Percentiles rank a stretch among this genome's conserved stretches.
Conservation (phyloP, 1,139 yeast genomes). For the Spencermartinsiella ligniputridi region DNA sequence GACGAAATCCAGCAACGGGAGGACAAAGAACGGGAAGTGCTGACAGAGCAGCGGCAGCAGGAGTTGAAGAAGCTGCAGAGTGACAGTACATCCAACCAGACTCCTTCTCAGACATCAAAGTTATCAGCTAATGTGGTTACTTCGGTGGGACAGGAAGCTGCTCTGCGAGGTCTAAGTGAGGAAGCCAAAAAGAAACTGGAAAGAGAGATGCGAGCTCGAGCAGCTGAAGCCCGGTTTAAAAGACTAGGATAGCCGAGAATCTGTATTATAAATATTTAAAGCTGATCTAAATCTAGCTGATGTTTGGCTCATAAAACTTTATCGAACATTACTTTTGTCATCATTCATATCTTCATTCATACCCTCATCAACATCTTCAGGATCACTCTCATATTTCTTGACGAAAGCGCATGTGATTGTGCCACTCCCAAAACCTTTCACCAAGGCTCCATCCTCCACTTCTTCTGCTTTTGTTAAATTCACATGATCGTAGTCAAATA, state of each 20-base stretch:
- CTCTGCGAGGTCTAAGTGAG: constrained; percentile 44
- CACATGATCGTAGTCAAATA: constrained; percentile 58
- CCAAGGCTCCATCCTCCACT: constrained; percentile 11
- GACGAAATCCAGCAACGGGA: constrained; percentile 54
- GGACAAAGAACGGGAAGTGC: constrained; percentile 30
- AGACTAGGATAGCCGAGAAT: too few relatives aligned
- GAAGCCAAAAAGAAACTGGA: constrained; percentile 73
- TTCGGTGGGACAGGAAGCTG: constrained; percentile 25
- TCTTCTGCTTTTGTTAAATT: neutral
- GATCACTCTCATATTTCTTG: neutral
- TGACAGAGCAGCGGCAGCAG: constrained; percentile 29
- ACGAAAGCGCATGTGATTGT: constrained; percentile 15
- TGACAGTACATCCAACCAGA: constrained; percentile 11
- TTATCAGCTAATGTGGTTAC: constrained; percentile 29
- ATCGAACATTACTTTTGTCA: too few relatives aligned
- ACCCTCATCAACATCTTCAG: neutral
- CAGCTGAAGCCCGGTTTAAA: constrained; percentile 84
- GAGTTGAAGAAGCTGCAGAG: constrained; percentile 34
- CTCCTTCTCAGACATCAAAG: constrained; percentile 26
- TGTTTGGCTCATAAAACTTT: too few relatives aligned
- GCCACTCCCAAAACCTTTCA: constrained; percentile 1
- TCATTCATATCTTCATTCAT: too few relatives aligned
- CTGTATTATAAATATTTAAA: too few relatives aligned
- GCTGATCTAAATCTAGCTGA: too few relatives aligned
- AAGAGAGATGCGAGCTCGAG: constrained; percentile 94